Evolutionary conservation across 495 filamentous ascomycete genomes (phyloP).

Genomic region (Pyronema omphalodes): DNA sequence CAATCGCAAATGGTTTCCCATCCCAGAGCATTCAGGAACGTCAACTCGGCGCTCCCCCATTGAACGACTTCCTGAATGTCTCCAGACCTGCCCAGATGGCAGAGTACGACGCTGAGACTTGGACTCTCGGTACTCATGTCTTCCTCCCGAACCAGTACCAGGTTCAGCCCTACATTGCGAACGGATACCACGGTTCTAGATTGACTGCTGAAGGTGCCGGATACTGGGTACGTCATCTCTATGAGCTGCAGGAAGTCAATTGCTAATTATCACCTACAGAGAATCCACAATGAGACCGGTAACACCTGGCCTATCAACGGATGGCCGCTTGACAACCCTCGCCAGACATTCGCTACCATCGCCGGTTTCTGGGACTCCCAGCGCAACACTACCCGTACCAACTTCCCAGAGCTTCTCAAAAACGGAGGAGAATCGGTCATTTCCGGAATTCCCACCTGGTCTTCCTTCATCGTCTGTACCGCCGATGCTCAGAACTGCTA

Average conservation of each 20-base stretch:
- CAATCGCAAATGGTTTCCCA: neutral
- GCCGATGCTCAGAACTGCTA: slow-evolving; percentile 38
- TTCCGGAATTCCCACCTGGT: slow-evolving; percentile 50
- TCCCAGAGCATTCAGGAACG: neutral
- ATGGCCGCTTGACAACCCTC: slow-evolving; percentile 51
- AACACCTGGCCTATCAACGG: slow-evolving; percentile 41
- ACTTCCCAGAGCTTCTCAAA: slow-evolving; percentile 53
- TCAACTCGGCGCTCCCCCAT: slow-evolving; percentile 13
- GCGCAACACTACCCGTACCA: slow-evolving; percentile 41
- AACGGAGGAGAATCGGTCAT: slow-evolving; percentile 59
- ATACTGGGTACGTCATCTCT: slow-evolving; percentile 27
- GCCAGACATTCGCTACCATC: slow-evolving; percentile 57
- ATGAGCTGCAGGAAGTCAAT: neutral
- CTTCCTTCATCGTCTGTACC: slow-evolving; percentile 26
- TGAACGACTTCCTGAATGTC: slow-evolving; percentile 12
- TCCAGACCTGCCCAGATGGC: slow-evolving; percentile 15
- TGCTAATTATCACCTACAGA: slow-evolving; percentile 36
- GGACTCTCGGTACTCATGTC: slow-evolving; percentile 39
- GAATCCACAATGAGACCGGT: slow-evolving; percentile 32
- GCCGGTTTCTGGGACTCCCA: slow-evolving; percentile 56
- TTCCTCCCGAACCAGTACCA: slow-evolving; percentile 45
- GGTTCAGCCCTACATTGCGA: slow-evolving; percentile 44
- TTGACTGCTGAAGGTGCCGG: slow-evolving; percentile 35
- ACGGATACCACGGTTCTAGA: slow-evolving; percentile 41
- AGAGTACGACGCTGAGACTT: slow-evolving; percentile 27